Percentiles rank a stretch among this genome's conserved stretches.
Conservation (phyloP, 768 basidiomycete species). For the Xerocomellus intermedius region DNA sequence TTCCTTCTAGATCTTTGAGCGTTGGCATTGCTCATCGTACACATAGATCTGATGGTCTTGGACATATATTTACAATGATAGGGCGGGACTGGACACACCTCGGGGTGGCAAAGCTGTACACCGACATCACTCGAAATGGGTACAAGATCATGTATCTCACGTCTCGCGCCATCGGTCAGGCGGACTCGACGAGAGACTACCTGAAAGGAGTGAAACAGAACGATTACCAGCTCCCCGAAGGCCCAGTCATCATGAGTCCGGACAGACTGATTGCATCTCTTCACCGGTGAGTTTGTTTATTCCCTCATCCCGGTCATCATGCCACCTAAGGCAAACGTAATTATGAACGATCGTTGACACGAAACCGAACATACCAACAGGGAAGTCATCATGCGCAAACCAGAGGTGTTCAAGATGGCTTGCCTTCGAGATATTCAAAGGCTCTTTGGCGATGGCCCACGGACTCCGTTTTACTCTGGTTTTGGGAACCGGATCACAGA, state of each 20-base stretch:
- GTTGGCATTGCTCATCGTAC: not conserved
- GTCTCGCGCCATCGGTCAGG: slow-evolving; percentile 95
- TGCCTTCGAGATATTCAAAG: slow-evolving; percentile 93
- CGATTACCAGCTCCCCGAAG: slow-evolving; percentile 94
- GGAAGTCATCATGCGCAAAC: slow-evolving; percentile 98
- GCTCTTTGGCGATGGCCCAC: slow-evolving; percentile 70
- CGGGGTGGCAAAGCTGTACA: slow-evolving; percentile 96
- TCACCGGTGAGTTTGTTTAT: slow-evolving; percentile 66
- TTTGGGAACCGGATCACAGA: slow-evolving; percentile 99
- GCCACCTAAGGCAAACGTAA: not conserved
- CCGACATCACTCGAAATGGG: slow-evolving; percentile 91
- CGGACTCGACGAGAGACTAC: slow-evolving; percentile 94
- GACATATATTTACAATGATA: slow-evolving; percentile 96
- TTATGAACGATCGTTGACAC: not conserved
- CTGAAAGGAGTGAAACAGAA: slow-evolving; percentile 94
- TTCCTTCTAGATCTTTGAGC: not conserved
- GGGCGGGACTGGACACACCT: slow-evolving; percentile 98
- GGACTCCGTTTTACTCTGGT: slow-evolving; percentile 91
- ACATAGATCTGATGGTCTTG: slow-evolving; percentile 86
- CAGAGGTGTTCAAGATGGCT: slow-evolving; percentile 99
- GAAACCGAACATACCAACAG: slow-evolving; percentile 37
- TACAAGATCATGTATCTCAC: slow-evolving; percentile 99
- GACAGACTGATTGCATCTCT: slow-evolving; percentile 92
- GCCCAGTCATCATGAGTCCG: slow-evolving; percentile 98
- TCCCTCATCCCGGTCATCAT: not conserved